Conservation (phyloP, 1,139 yeast genomes). For the Scheffersomyces parashehatae region DNA sequence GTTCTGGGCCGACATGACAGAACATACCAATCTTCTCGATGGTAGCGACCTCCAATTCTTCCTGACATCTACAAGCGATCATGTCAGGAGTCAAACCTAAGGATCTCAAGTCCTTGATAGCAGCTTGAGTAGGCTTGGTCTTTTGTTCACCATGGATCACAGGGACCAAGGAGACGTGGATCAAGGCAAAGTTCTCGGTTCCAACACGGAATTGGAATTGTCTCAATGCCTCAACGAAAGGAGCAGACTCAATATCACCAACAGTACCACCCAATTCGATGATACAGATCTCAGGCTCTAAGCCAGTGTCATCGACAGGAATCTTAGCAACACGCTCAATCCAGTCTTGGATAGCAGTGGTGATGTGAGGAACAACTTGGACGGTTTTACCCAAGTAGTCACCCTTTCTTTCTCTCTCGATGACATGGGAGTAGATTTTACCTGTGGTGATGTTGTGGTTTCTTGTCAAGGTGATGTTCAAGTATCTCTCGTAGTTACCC, state of each 20-base stretch:
- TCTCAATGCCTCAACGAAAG: constrained; percentile 97
- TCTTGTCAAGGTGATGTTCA: constrained; percentile 86
- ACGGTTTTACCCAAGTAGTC: constrained; percentile 99
- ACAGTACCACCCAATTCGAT: constrained; percentile 99
- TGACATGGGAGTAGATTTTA: constrained; percentile 90
- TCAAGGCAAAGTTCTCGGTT: constrained; percentile 86
- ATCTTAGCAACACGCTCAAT: constrained; percentile 87
- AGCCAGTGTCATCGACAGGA: constrained; percentile 91
- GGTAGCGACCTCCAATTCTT: constrained; percentile 76
- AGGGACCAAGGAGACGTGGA: constrained; percentile 95
- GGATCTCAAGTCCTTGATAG: constrained; percentile 93
- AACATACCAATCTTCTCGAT: constrained; percentile 97
- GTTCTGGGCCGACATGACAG: constrained; percentile 97
- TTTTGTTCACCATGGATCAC: constrained; percentile 98
- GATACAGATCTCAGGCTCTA: constrained; percentile 90
- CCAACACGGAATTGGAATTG: constrained; percentile 99
- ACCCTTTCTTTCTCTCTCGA: constrained; percentile 93
- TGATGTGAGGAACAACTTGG: constrained; percentile 97
- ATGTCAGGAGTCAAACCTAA: constrained; percentile 94
- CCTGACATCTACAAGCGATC: constrained; percentile 96
- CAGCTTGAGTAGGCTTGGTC: constrained; percentile 99
- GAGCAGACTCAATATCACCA: constrained; percentile 98
- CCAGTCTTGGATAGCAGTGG: constrained; percentile 98
- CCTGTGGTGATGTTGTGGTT: constrained; percentile 99
- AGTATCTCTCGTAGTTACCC: constrained; percentile 96